Evolutionary conservation across 2,329 filamentous ascomycete genomes (phyloP).

Genomic region (Sclerotinia glacialis): DNA sequence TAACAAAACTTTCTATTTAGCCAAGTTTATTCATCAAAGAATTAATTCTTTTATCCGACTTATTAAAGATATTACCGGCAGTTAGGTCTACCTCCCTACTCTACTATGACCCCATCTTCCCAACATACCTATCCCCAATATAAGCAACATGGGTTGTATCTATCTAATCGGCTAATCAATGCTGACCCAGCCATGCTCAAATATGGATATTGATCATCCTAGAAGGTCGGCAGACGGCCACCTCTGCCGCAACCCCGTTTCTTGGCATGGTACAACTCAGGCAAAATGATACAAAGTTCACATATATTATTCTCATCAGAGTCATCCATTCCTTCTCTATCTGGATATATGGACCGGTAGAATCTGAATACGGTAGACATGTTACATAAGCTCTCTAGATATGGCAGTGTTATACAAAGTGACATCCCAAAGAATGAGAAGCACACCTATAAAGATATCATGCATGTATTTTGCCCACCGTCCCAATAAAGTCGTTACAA

Average conservation of each 20-base stretch:
- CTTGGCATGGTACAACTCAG: neutral
- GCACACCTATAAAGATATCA: conserved; percentile 2
- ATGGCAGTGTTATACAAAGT: conserved; percentile 5
- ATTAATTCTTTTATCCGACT: too few species aligned
- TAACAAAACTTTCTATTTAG: neutral
- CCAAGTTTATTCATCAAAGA: too few species aligned
- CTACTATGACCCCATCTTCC: too few species aligned
- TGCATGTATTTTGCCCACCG: neutral
- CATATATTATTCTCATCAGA: neutral
- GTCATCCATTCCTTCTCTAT: conserved; percentile 11
- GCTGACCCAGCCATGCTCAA: neutral
- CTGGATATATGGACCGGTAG: neutral
- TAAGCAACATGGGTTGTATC: too few species aligned
- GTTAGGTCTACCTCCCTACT: too few species aligned
- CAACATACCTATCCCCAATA: too few species aligned
- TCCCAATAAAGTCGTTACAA: conserved; percentile 18
- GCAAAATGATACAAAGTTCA: too few species aligned
- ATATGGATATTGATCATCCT: neutral
- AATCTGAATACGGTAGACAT: conserved; percentile 6
- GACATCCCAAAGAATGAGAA: conserved; percentile 5
- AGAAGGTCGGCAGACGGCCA: neutral
- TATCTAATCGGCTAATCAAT: neutral
- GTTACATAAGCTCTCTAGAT: conserved; percentile 9
- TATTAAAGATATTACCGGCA: too few species aligned
- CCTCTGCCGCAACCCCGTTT: neutral